Percentiles rank a stretch among this genome's conserved stretches.
Evolutionary conservation across 306 rosid species (phyloP).

Genomic region (Aeschynomene evenia): DNA sequence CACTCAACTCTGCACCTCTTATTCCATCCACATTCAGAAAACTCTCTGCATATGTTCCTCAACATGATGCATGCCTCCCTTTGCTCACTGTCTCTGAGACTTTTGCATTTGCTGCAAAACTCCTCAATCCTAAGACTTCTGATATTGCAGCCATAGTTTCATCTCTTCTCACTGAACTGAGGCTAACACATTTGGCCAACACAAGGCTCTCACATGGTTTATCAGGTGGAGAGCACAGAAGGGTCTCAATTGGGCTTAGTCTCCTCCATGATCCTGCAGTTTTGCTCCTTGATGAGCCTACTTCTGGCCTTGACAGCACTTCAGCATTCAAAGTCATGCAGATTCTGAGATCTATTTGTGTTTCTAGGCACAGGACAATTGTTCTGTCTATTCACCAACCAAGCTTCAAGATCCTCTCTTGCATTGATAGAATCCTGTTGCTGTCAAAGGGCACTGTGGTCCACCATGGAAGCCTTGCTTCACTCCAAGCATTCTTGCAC

Average conservation of each 20-base stretch:
- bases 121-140: slow-evolving; percentile 53
- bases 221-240: slow-evolving; percentile 80
- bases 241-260: slow-evolving; percentile 77
- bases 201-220: slow-evolving; percentile 62
- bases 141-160: slow-evolving; percentile 42
- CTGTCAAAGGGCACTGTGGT: slow-evolving; percentile 67
- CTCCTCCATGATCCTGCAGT: slow-evolving; percentile 89
- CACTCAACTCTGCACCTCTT: slow-evolving; percentile 72
- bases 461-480: slow-evolving; percentile 70
- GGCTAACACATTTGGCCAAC: slow-evolving; percentile 60
- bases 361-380: slow-evolving; percentile 62
- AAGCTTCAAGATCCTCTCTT: slow-evolving; percentile 74
- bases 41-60: slow-evolving; percentile 90
- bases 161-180: slow-evolving; percentile 60
- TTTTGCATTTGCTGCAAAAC: slow-evolving; percentile 70
- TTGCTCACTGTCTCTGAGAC: slow-evolving; percentile 83
- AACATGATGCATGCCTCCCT: slow-evolving; percentile 81
- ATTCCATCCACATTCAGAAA: slow-evolving; percentile 72
- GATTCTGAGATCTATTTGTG: slow-evolving; percentile 63
- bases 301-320: slow-evolving; percentile 85
- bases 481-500: slow-evolving; percentile 55
- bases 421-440: slow-evolving; percentile 63
- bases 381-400: slow-evolving; percentile 91
- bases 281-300: slow-evolving; percentile 88
- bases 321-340: slow-evolving; percentile 83